Conservation (phyloP, 23 red algal genomes). For the Gracilariopsis chorda region DNA sequence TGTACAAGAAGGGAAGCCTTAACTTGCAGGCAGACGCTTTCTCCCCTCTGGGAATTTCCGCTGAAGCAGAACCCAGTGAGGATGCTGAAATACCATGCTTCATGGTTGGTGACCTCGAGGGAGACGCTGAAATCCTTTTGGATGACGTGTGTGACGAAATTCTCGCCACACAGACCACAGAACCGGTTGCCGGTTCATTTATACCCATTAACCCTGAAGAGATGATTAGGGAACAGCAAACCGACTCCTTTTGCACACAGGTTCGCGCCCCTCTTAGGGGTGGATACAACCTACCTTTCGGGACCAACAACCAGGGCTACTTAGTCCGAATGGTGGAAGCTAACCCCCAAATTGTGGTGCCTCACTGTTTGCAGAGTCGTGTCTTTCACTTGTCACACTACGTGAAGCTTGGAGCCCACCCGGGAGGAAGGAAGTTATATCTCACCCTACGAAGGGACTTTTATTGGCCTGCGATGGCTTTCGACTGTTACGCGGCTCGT, state of each 20-base stretch:
- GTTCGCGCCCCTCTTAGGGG: background rate
- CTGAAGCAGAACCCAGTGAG: background rate
- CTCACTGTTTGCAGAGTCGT: background rate
- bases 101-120: no score
- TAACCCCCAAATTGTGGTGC: background rate
- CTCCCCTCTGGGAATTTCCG: background rate
- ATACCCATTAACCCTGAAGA: background rate
- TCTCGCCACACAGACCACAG: no score
- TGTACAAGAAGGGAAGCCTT: background rate
- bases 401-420: background rate
- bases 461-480: conserved; percentile 17
- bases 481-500: no score
- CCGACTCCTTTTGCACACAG: background rate
- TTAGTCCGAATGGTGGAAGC: background rate
- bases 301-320: background rate
- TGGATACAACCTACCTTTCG: background rate
- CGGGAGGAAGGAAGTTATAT: background rate
- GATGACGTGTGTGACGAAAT: no score
- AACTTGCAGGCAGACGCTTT: background rate
- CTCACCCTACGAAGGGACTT: background rate
- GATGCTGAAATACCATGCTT: no score
- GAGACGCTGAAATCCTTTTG: no score
- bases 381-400: background rate
- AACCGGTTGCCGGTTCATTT: background rate
- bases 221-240: background rate